Base-by-base conservation (phyloP, 495 filamentous ascomycete genomes). In the Eremomyces bilateralis region DNA sequence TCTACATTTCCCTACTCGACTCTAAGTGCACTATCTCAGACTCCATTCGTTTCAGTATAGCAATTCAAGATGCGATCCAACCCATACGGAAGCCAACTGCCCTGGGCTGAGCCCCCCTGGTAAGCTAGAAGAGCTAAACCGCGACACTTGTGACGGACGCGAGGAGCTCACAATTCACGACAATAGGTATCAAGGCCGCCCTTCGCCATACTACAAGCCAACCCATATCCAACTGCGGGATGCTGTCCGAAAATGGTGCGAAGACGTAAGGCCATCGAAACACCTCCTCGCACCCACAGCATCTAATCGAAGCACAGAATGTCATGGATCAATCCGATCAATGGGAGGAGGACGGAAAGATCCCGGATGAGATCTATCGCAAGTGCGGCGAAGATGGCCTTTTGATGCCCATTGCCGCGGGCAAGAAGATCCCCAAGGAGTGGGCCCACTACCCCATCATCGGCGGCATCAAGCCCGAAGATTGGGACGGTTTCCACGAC, bases 391-490 rank as follows among this genome's bases (percentile, higher is more conserved):
- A 44, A 37, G 39, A 41, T 1, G 45, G 45, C 2, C 34, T 45
- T 5, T 39, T 45, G 20, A 31, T 45, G 1, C 42, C 38, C 30
- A 44, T 48, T 13, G 36, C 39, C 12, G 34, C 36, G 12, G 45
- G 42, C 4, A 44, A 44, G 30, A 15, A 33, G 11, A 45, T 42
- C 20, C 42, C 45, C 18, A 17, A 21, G 24, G 36, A 38, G 27
- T 48, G 35, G 42, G 21, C 42, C 8, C 25, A 36, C 4, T 42
- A 46, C 25, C 36, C 33, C 27, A 42, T 27, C 4, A 47, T 47
- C 11, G 52, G 51, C 12, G 44, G 48, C 6, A 53, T 57, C 20
- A 42, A 37, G 6, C 42, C 51, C 10, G 50, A 47, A 8, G 8
- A 27, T 8, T 27, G 24, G 24, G 24, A 27, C 24, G 24, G 8